Evolutionary conservation across 805 yeast genomes (phyloP).

Genomic region (Kodamaea laetipori): DNA sequence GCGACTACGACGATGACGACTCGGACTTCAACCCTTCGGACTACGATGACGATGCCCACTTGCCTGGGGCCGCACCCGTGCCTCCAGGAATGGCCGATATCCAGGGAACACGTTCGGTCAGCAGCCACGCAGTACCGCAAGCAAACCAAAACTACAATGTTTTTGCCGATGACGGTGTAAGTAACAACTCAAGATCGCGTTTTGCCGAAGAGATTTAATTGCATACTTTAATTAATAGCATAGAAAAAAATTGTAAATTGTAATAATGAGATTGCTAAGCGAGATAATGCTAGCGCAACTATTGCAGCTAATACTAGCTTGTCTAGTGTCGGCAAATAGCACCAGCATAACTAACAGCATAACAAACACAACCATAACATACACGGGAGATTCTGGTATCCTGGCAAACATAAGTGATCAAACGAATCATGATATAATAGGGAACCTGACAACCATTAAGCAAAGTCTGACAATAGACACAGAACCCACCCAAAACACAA

Average conservation of each 20-base stretch:
- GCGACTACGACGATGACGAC: constrained; percentile 10
- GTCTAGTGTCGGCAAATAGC: no score
- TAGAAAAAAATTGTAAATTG: background rate
- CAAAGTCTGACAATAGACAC: no score
- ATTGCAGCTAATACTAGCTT: no score
- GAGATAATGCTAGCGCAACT: no score
- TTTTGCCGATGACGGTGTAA: constrained; percentile 17
- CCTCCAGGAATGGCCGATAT: background rate
- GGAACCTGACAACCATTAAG: no score
- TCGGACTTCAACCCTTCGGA: constrained; percentile 23
- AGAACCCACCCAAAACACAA: no score
- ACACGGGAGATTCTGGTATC: no score
- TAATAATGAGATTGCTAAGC: background rate
- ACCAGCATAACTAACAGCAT: no score
- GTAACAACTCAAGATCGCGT: constrained; percentile 27
- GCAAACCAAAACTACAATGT: constrained; percentile 11
- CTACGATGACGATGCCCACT: constrained; percentile 21
- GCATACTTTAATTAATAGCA: background rate
- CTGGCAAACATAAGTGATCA: background rate
- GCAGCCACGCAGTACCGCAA: constrained; percentile 6
- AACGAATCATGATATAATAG: no score
- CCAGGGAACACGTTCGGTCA: constrained; percentile 8
- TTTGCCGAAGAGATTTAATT: constrained; percentile 23
- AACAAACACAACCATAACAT: no score
- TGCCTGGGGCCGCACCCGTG: constrained; percentile 14